Base-by-base conservation (phyloP, 495 filamentous ascomycete species). In the Aspergillus avenaceus region DNA sequence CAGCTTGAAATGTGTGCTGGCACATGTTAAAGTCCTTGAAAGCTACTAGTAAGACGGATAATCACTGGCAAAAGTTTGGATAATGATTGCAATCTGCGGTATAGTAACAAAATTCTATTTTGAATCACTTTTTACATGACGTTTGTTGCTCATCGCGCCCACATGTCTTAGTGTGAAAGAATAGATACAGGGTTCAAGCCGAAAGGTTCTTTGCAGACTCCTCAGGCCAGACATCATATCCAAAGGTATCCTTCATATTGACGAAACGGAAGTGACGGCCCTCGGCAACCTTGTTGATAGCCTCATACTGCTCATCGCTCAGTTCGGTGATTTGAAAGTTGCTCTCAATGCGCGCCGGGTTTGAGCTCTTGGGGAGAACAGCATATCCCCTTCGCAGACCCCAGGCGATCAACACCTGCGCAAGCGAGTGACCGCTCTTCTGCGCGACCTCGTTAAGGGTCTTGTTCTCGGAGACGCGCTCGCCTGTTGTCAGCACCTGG, bases 161-260 rank as follows among this genome's bases (percentile, higher is more conserved):
- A n/a, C n/a, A n/a, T n/a, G n/a, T n/a, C n/a, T n/a, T n/a, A n/a
- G n/a, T n/a, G n/a, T n/a, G n/a, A n/a, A n/a, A n/a, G n/a, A n/a
- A n/a, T n/a, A n/a, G n/a, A n/a, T n/a, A n/a, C n/a, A n/a, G n/a
- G n/a, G 5, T 42, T 56, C 62, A 73, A 45, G 63, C 64, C 43
- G 68, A 73, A 28, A 70, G 41, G 44, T 70, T 58, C 60, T 62
- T 64, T 27, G 65, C 68, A 31, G 68, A 65, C 70, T 76, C 73
- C 60, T 74, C 65, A 22, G 71, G 70, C 73, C 73, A 76, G 22
- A 73, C 66, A 41, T 74, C 66, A 53, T 78, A 82, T 9, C 75
- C 81, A 59, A 83, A 81, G 44, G 76, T 79, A 47, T 90, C 84
- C 72, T 86, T 89, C 85, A 89, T 89, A 66, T 90, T 88, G 32